Percentiles rank a stretch among this genome's conserved stretches.
phyloP scores from a whole-genome alignment of 164 flowering plant genomes.

The Tetracentron sinense region DNA sequence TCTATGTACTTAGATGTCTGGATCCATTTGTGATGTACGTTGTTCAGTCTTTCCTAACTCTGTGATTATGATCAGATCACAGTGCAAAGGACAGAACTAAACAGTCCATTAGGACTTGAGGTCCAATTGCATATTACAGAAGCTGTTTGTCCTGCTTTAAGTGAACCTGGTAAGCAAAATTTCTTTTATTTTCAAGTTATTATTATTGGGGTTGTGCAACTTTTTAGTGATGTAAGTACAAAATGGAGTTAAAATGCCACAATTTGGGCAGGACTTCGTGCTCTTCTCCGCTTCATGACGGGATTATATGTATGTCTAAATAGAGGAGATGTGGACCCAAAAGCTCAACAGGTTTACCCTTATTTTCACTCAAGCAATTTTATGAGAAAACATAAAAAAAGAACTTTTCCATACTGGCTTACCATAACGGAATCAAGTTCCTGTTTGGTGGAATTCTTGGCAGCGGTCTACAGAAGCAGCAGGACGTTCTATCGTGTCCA shows the following conservation, averaged over 20 bases:
- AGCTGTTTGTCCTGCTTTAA: constrained; percentile 91
- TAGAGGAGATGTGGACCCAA: constrained; percentile 87
- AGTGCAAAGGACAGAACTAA: constrained; percentile 78
- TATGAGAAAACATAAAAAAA: not conserved
- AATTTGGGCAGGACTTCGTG: constrained; percentile 74
- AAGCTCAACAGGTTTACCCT: constrained; percentile 57
- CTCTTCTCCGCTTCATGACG: constrained; percentile 92
- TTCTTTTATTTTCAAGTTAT: not conserved
- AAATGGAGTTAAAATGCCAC: constrained; percentile 7
- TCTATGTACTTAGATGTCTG: not conserved
- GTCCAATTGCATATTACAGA: constrained; percentile 87
- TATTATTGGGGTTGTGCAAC: not conserved
- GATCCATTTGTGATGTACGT: not conserved
- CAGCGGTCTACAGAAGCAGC: constrained; percentile 87
- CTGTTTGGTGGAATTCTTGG: constrained; percentile 14
- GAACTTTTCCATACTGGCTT: not conserved
- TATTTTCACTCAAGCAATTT: not conserved
- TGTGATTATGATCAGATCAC: constrained; percentile 62
- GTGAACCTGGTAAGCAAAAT: constrained; percentile 78
- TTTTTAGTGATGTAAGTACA: not conserved
- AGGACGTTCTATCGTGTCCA: constrained; percentile 81
- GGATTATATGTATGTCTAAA: constrained; percentile 89
- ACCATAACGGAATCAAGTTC: constrained; percentile 5
- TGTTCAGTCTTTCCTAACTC: not conserved
- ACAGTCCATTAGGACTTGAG: constrained; percentile 90